phyloP scores from a whole-genome alignment of 345 rosid genomes.

The Xanthoceras sorbifolium region DNA sequence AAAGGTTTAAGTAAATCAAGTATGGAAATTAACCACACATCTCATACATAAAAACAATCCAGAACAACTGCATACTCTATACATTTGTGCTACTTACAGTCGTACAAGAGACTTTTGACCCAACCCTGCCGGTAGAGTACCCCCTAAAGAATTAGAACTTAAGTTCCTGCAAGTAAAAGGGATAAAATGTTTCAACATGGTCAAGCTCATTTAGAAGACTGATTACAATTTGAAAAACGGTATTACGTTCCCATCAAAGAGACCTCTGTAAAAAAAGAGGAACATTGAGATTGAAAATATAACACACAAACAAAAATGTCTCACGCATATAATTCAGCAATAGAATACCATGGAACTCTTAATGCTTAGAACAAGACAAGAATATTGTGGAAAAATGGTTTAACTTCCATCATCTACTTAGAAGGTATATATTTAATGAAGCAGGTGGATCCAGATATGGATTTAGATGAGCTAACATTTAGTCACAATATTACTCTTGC shows the following conservation, averaged over 20 bases:
- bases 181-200: not conserved
- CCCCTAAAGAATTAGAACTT: constrained; percentile 74
- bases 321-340: not conserved
- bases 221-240: not conserved
- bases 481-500: not conserved
- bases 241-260: not conserved
- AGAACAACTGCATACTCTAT: not conserved
- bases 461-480: not conserved
- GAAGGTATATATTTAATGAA: constrained; percentile 1
- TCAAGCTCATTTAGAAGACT: not conserved
- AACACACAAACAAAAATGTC: not conserved
- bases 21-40: not conserved
- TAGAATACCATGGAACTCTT: not conserved
- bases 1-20: not conserved
- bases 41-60: not conserved
- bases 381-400: not conserved
- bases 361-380: not conserved
- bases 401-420: not conserved
- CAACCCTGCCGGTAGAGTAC: constrained; percentile 71
- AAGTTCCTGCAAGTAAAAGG: constrained; percentile 60
- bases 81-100: constrained; percentile 58
- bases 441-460: not conserved
- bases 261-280: not conserved
- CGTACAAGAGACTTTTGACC: constrained; percentile 70
- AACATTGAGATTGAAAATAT: not conserved